phyloP scores from a whole-genome alignment of 1,139 yeast genomes.

The Taiozyma sp. region DNA sequence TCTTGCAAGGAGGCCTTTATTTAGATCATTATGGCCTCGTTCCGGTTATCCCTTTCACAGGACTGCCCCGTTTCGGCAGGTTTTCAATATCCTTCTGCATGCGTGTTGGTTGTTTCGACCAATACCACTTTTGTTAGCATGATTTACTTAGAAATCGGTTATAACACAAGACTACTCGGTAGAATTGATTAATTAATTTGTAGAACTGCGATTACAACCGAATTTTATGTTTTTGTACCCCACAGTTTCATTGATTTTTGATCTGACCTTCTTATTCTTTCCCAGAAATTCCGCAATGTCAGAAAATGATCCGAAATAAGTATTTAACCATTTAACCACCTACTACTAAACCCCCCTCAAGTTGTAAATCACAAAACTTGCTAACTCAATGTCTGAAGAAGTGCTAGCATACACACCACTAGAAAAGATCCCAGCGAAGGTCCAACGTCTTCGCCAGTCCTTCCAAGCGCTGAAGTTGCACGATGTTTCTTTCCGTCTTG shows the following conservation, averaged over 20 bases:
- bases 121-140: background rate
- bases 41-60: background rate
- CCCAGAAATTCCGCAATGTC: no score
- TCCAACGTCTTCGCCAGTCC: slow-evolving; percentile 35
- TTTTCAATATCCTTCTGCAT: background rate
- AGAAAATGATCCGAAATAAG: no score
- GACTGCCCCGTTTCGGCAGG: no score
- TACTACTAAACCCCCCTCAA: no score
- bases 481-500: slow-evolving; percentile 51
- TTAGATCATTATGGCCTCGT: background rate
- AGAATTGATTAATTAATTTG: background rate
- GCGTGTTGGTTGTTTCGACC: background rate
- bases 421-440: slow-evolving; percentile 44
- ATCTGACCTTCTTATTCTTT: no score
- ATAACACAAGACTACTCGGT: background rate
- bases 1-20: background rate
- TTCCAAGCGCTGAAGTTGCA: slow-evolving; percentile 47
- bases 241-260: no score
- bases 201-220: background rate
- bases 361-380: no score
- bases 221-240: no score
- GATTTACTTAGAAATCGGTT: background rate
- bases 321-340: no score
- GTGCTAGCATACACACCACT: slow-evolving; percentile 40
- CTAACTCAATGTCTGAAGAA: background rate